phyloP scores from a whole-genome alignment of 2,329 filamentous ascomycete species.

The Ilyonectria destructans region DNA sequence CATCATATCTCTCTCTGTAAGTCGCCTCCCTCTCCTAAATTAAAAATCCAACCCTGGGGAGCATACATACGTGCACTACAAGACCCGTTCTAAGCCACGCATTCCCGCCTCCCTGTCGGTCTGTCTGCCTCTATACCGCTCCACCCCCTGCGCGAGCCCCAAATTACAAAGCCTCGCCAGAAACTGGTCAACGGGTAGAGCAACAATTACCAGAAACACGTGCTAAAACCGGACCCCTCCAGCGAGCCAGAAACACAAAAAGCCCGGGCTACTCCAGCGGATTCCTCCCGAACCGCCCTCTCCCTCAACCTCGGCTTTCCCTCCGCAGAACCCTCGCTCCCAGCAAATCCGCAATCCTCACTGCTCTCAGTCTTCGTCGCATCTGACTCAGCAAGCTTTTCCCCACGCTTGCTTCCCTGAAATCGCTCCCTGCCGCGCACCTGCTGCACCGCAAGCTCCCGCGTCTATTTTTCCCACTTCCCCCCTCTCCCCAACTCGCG shows the following conservation, averaged over 20 bases:
- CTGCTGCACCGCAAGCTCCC: conserved; percentile 29
- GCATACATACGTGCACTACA: background rate
- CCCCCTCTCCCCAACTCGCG: conserved; percentile 62
- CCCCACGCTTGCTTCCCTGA: conserved; percentile 39
- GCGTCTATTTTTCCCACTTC: conserved; percentile 36
- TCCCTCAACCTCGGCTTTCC: conserved; percentile 29
- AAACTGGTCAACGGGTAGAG: conserved; percentile 2
- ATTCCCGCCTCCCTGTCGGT: conserved; percentile 5
- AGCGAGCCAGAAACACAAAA: conserved; percentile 11
- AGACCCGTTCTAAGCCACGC: conserved; percentile 11
- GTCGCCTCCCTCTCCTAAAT: background rate
- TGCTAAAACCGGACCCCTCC: conserved; percentile 13
- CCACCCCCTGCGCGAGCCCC: conserved; percentile 4
- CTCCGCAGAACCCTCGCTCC: conserved; percentile 19
- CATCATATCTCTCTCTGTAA: background rate
- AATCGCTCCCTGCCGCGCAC: conserved; percentile 28
- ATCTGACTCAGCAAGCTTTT: conserved; percentile 32
- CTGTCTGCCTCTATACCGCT: background rate
- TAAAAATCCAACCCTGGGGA: background rate
- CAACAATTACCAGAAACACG: conserved; percentile 17
- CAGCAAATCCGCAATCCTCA: background rate
- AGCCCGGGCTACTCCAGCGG: conserved; percentile 14
- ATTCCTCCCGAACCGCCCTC: conserved; percentile 14
- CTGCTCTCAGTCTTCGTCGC: background rate
- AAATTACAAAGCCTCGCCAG: conserved; percentile 23